These are phyloP conservation scores for Aotearoamyces nothofagi DNA, from an alignment of 2,329 filamentous ascomycete species.

Conservation along the genomic window DNA sequence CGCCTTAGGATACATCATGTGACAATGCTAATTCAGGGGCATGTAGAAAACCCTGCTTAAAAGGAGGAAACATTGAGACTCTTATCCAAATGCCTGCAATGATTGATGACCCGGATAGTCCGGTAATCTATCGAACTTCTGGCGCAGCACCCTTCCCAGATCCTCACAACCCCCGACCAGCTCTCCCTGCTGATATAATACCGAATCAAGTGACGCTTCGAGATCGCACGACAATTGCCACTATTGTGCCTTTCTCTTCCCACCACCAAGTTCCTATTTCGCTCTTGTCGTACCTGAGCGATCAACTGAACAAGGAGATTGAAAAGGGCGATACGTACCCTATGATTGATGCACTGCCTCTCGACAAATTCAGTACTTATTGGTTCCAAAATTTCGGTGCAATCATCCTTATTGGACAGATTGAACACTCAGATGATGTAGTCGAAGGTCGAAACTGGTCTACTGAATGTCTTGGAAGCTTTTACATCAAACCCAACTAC, in stretches of 20 bases:
- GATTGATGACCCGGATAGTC: conserved; percentile 41
- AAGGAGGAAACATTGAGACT: no score
- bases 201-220: conserved; percentile 49
- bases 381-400: conserved; percentile 64
- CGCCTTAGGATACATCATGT: background rate
- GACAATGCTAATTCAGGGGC: background rate
- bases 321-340: conserved; percentile 61
- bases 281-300: conserved; percentile 46
- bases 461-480: conserved; percentile 51
- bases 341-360: conserved; percentile 46
- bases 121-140: conserved; percentile 37
- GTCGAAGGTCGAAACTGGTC: conserved; percentile 41
- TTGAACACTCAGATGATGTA: conserved; percentile 35
- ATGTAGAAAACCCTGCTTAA: background rate
- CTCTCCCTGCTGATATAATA: conserved; percentile 26
- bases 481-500: conserved; percentile 63
- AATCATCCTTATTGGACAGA: conserved; percentile 53
- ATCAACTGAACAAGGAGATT: conserved; percentile 56
- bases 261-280: conserved; percentile 42
- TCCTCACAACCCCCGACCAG: conserved; percentile 32
- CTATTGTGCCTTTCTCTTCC: conserved; percentile 51
- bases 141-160: conserved; percentile 34
- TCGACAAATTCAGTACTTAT: conserved; percentile 48
- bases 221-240: conserved; percentile 51
- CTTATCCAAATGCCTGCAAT: conserved; percentile 37